Base-by-base conservation (phyloP, 129 eudicot species). In the Logfia minima region DNA sequence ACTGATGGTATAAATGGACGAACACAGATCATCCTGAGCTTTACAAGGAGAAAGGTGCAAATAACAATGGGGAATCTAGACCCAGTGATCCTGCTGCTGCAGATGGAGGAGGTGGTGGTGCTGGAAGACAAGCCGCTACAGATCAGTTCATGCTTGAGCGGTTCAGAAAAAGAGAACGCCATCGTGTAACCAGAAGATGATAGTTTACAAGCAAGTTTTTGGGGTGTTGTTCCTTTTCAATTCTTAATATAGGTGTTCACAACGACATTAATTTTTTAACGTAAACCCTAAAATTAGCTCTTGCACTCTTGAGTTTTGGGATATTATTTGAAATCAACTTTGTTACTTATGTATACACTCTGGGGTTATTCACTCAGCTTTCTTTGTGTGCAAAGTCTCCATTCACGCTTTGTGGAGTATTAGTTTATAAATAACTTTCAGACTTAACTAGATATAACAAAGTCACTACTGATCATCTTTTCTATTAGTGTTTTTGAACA, bases 111-210 rank as follows among this genome's bases (percentile, higher is more conserved):
- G 53, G 83, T 78, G 70, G 98, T 0, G 83, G 78, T 62, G 90
- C 75, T 37, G 88, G 93, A 75, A 87, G 99, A 78, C 94, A 83
- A 81, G 97, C 99, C 18, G 97, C 99, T 19, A 95, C 99, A 2
- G 99, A 91, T 83, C 88, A 95, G 81, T 66, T 95, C 60, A 91
- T 92, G 95, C 99, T 95, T 55, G 94, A 95, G 68, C 90, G 99
- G 34, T 95, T 95, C 66, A 92, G 99, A 53, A 95, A 89, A 84
- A 82, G 96, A 81, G 99, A 95, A 77, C 97, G 99, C 21, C 92
- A 91, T 59, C 97, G 99, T 35, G 90, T 41, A 32, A 86, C 81
- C 74, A 88, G 99, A 66, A 86, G 99, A 91, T 79, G 82, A 72
- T 16, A 23, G 26, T 17, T 58, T 89, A 77, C 59, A 60, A 18